A percentile compares a stretch with the other conserved stretches of the same genome.
Conservation (phyloP, 73 alveolate genomes). For the Blepharisma stoltei region DNA sequence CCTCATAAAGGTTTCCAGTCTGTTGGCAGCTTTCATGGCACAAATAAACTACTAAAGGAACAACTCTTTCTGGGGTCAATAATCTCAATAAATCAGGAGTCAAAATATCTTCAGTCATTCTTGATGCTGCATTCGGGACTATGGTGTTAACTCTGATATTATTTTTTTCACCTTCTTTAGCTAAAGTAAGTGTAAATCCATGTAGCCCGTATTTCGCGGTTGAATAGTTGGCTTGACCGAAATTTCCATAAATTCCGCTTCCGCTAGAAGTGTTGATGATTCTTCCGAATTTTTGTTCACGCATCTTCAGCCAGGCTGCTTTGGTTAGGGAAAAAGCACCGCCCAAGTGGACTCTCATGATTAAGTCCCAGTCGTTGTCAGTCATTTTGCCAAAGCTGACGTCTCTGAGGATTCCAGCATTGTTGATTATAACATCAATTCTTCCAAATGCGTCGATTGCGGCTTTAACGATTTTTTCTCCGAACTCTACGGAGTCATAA, state of each 20-base stretch:
- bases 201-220: conserved; percentile 62
- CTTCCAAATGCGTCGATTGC: conserved; percentile 88
- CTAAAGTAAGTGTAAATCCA: conserved; percentile 63
- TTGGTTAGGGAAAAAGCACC: conserved; percentile 57
- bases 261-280: conserved; percentile 60
- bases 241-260: conserved; percentile 56
- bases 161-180: conserved; percentile 69
- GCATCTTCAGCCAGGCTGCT: conserved; percentile 65
- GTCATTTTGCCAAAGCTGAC: conserved; percentile 75
- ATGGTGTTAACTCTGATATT: conserved; percentile 52
- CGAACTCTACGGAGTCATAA: conserved; percentile 92
- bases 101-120: conserved; percentile 59
- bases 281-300: conserved; percentile 60
- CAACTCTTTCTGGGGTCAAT: conserved; percentile 73
- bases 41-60: conserved; percentile 75
- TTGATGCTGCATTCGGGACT: conserved; percentile 77
- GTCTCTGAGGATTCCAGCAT: conserved; percentile 89
- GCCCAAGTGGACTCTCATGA: conserved; percentile 48
- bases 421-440: conserved; percentile 62
- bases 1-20: conserved; percentile 71
- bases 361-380: conserved; percentile 82
- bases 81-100: conserved; percentile 32
- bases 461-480: conserved; percentile 88
- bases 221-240: conserved; percentile 64
- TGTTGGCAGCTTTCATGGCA: conserved; percentile 75